Evolutionary conservation across 805 yeast genomes (phyloP).

Genomic region (Hanseniaspora pseudoguilliermondii): DNA sequence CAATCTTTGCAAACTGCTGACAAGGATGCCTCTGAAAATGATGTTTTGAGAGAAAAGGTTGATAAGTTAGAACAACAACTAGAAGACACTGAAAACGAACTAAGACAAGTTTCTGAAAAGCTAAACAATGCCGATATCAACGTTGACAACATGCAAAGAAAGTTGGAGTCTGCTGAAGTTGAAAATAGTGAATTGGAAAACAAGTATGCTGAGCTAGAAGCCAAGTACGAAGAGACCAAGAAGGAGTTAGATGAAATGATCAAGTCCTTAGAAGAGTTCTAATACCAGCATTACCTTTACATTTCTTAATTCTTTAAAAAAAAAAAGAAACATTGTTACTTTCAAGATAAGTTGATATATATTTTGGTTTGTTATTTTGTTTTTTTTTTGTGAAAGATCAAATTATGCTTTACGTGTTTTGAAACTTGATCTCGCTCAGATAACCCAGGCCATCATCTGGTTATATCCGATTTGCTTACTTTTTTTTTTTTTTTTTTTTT

Average conservation of each 20-base stretch:
- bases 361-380: too few relatives aligned
- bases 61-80: slow-evolving; percentile 79
- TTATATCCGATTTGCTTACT: too few relatives aligned
- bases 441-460: too few relatives aligned
- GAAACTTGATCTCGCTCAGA: too few relatives aligned
- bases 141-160: slow-evolving; percentile 91
- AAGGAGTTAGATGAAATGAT: slow-evolving; percentile 93
- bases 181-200: slow-evolving; percentile 86
- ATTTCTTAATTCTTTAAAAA: not conserved
- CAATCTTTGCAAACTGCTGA: slow-evolving; percentile 82
- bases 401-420: too few relatives aligned
- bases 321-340: too few relatives aligned
- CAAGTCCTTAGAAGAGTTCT: slow-evolving; percentile 70
- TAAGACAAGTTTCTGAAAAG: slow-evolving; percentile 86
- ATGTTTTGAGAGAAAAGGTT: slow-evolving; percentile 79
- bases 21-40: slow-evolving; percentile 78
- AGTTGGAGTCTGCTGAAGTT: slow-evolving; percentile 78
- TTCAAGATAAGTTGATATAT: too few relatives aligned
- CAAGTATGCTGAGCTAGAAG: slow-evolving; percentile 77
- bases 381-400: too few relatives aligned
- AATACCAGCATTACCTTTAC: not conserved
- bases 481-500: too few relatives aligned
- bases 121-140: slow-evolving; percentile 90
- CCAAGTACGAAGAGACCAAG: slow-evolving; percentile 71
- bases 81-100: slow-evolving; percentile 78